Percentiles rank a stretch among this genome's conserved stretches.
Evolutionary conservation across 257 asterid genomes (phyloP).

Genomic region (Jaltomata sinuosa): DNA sequence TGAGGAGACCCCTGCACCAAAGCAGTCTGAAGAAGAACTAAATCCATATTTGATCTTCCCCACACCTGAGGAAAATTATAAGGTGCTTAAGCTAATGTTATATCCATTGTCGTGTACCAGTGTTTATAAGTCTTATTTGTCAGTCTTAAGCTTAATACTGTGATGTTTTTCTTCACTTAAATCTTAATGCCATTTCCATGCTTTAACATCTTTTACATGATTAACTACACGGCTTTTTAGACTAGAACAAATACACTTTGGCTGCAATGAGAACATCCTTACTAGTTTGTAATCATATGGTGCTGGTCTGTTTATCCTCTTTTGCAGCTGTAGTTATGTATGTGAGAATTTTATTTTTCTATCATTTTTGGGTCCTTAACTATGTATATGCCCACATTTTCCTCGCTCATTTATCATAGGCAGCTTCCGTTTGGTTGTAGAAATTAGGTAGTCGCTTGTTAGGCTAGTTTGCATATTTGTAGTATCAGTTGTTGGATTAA

Average conservation of each 20-base stretch:
- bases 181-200: not conserved
- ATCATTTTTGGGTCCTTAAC: not conserved
- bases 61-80: slow-evolving; percentile 68
- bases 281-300: not conserved
- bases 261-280: not conserved
- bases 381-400: not conserved
- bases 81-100: slow-evolving; percentile 31
- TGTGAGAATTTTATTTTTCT: not conserved
- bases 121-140: not conserved
- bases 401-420: not conserved
- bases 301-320: not conserved
- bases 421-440: not conserved
- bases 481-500: not conserved
- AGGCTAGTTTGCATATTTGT: not conserved
- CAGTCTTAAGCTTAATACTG: not conserved
- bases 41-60: slow-evolving; percentile 82
- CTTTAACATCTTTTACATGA: not conserved
- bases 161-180: not conserved
- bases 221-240: not conserved
- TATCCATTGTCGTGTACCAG: not conserved
- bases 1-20: slow-evolving; percentile 45
- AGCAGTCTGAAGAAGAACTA: slow-evolving; percentile 72
- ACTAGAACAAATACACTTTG: not conserved
- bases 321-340: not conserved
- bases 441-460: not conserved